These are phyloP conservation scores for Ascochyta pisi DNA, from an alignment of 2,329 filamentous ascomycete species.

Conservation along the genomic window DNA sequence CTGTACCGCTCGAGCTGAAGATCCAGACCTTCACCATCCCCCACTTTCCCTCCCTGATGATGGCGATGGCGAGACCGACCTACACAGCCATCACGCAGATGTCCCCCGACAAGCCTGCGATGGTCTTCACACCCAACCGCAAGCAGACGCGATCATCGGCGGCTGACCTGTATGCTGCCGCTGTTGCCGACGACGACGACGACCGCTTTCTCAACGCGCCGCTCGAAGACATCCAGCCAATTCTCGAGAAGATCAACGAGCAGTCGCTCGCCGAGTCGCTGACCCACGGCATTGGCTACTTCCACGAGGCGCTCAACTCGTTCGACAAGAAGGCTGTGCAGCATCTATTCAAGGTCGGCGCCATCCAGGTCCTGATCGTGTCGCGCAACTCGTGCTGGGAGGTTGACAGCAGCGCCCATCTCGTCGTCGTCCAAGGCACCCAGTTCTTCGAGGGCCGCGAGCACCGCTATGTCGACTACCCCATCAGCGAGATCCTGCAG, in stretches of 20 bases:
- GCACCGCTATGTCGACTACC: constrained; percentile 96
- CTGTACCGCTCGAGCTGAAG: constrained; percentile 88
- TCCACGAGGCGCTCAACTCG: constrained; percentile 87
- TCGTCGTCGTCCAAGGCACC: constrained; percentile 96
- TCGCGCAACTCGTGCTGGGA: constrained; percentile 97
- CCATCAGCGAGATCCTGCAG: constrained; percentile 89
- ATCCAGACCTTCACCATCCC: constrained; percentile 95
- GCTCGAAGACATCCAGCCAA: constrained; percentile 78
- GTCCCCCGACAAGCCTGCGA: constrained; percentile 85
- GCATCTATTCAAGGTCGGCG: constrained; percentile 87
- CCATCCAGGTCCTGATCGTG: constrained; percentile 83
- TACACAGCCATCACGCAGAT: constrained; percentile 89
- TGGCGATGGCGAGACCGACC: constrained; percentile 95
- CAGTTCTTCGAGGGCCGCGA: constrained; percentile 97
- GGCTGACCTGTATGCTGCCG: constrained; percentile 85
- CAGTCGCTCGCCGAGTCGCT: constrained; percentile 86
- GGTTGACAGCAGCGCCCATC: constrained; percentile 82
- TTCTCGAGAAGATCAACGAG: constrained; percentile 85
- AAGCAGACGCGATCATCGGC: constrained; percentile 92
- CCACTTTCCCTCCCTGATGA: constrained; percentile 97
- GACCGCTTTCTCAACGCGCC: constrained; percentile 91
- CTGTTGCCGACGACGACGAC: constrained; percentile 86
- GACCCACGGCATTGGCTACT: constrained; percentile 94
- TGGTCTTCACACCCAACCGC: constrained; percentile 90
- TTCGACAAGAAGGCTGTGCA: constrained; percentile 94